These are phyloP conservation scores for Ananas comosus DNA, from an alignment of 176 grass and related monocot genomes.

Conservation along the genomic window DNA sequence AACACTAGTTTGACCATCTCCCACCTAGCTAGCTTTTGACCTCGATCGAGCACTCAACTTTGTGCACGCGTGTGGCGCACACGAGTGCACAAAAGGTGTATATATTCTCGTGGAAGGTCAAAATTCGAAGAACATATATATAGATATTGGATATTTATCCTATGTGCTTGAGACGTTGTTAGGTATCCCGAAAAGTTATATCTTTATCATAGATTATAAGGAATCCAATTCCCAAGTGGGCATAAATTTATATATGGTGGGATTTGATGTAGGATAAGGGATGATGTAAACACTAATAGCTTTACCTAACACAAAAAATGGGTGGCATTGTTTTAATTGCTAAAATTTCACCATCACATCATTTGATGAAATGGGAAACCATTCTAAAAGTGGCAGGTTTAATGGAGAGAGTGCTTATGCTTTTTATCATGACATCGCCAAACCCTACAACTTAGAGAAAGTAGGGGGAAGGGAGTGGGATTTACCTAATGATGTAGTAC, in stretches of 20 bases:
- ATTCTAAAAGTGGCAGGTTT: slow-evolving; percentile 49
- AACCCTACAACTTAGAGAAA: slow-evolving; percentile 34
- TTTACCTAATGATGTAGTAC: too few relatives aligned
- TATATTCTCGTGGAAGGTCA: slow-evolving; percentile 7
- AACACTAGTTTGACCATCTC: slow-evolving; percentile 32
- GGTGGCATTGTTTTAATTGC: slow-evolving; percentile 35
- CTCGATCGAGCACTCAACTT: slow-evolving; percentile 19
- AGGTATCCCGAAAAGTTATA: slow-evolving; percentile 41
- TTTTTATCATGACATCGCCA: slow-evolving; percentile 40
- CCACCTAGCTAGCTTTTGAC: slow-evolving; percentile 22
- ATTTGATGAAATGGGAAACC: slow-evolving; percentile 32
- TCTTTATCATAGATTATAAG: slow-evolving; percentile 14
- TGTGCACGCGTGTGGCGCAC: slow-evolving; percentile 24
- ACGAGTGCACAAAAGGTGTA: slow-evolving; percentile 11
- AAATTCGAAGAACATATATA: not conserved
- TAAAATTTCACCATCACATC: slow-evolving; percentile 34
- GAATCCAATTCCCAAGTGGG: slow-evolving; percentile 23
- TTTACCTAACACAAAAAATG: slow-evolving; percentile 50
- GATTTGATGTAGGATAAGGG: slow-evolving; percentile 34
- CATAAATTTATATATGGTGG: slow-evolving; percentile 11
- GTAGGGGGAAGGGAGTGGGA: slow-evolving; percentile 18
- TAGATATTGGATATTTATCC: slow-evolving; percentile 15
- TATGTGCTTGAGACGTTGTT: slow-evolving; percentile 29
- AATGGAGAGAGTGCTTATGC: slow-evolving; percentile 21
- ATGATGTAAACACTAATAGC: slow-evolving; percentile 35